phyloP scores from a whole-genome alignment of 345 rosid species.

The Eucalyptus albens region DNA sequence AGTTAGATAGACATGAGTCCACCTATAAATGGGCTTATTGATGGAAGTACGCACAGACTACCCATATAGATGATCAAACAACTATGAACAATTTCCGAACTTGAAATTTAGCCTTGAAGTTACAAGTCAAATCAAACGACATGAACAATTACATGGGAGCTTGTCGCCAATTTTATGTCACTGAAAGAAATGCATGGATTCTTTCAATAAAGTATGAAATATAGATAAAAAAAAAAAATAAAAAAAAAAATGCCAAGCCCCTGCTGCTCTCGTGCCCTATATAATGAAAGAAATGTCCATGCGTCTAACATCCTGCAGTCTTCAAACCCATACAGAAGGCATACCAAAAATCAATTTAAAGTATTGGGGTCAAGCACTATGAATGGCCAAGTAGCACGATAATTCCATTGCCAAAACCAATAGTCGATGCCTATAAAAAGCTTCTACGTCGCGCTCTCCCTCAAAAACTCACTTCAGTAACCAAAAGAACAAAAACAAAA shows the following conservation, averaged over 20 bases:
- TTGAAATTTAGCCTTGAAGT: neutral
- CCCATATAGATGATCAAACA: neutral
- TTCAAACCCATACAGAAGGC: neutral
- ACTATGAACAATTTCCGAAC: neutral
- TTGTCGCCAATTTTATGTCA: neutral
- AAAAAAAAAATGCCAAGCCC: neutral
- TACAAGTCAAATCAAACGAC: neutral
- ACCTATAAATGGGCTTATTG: neutral
- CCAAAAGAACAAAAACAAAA: neutral
- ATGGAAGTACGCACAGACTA: neutral
- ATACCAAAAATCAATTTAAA: neutral
- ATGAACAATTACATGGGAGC: neutral
- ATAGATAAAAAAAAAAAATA: too few relatives aligned
- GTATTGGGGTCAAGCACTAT: neutral
- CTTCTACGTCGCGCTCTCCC: neutral
- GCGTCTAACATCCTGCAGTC: neutral
- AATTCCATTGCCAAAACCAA: neutral
- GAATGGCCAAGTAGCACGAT: neutral
- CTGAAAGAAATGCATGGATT: too few relatives aligned
- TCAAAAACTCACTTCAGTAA: neutral
- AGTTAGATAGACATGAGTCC: neutral
- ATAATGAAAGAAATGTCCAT: neutral
- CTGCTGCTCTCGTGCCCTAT: accelerated
- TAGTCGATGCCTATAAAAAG: neutral
- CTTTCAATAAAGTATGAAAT: neutral